These are phyloP conservation scores for Hypoxylon sp. DNA, from an alignment of 2,329 filamentous ascomycete genomes.

Conservation along the genomic window DNA sequence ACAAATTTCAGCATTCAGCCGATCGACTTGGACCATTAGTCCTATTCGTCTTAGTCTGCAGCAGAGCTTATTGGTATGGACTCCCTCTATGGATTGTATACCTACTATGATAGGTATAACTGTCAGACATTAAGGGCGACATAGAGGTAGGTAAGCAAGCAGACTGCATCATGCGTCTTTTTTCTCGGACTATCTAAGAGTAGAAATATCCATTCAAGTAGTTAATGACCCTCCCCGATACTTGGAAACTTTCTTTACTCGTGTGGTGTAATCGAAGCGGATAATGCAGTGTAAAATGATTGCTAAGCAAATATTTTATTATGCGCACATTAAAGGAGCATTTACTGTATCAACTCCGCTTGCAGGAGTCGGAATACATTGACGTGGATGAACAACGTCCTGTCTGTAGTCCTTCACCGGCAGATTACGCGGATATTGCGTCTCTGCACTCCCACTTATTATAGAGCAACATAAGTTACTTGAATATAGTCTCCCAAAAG, in stretches of 20 bases:
- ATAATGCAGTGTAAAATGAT: background rate
- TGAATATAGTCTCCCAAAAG: slow-evolving; percentile 8
- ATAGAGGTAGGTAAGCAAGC: background rate
- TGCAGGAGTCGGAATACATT: background rate
- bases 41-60: background rate
- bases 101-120: background rate
- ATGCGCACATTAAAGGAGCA: background rate
- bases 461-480: slow-evolving; percentile 1
- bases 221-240: background rate
- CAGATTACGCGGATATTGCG: background rate
- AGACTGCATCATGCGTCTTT: background rate
- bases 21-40: background rate
- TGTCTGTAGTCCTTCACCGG: background rate
- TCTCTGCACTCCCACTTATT: background rate
- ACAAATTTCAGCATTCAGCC: background rate
- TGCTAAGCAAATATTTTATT: background rate
- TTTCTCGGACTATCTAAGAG: background rate
- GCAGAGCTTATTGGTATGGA: background rate
- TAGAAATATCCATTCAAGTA: background rate
- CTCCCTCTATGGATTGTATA: background rate
- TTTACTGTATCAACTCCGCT: background rate
- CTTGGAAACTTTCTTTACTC: background rate
- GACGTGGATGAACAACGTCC: background rate
- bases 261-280: background rate
- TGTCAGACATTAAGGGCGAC: background rate